phyloP scores from a whole-genome alignment of 2,329 filamentous ascomycete species.

The Alternaria sp. region DNA sequence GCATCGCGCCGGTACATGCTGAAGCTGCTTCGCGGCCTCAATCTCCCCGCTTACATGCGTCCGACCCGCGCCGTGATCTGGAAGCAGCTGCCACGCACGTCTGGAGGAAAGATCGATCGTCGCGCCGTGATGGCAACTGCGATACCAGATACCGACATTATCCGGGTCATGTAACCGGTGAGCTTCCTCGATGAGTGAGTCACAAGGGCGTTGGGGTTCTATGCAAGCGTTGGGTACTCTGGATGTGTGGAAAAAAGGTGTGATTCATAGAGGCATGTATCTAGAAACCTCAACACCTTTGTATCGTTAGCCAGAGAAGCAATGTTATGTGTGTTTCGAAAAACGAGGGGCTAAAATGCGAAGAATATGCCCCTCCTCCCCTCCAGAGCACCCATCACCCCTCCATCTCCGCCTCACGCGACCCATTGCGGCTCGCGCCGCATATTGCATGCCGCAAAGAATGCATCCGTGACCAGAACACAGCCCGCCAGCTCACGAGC shows the following conservation, averaged over 20 bases:
- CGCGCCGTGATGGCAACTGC: not conserved
- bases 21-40: not conserved
- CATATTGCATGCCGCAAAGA: slow-evolving; percentile 9
- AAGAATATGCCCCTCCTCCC: not conserved
- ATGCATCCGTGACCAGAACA: slow-evolving; percentile 10
- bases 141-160: not conserved
- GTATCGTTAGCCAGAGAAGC: slow-evolving; percentile 17
- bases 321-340: slow-evolving; percentile 14
- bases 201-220: not conserved
- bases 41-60: slow-evolving; percentile 1
- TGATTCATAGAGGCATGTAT: not conserved
- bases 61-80: not conserved
- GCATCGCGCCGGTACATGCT: not conserved
- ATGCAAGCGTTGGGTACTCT: not conserved
- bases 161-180: not conserved
- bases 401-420: slow-evolving; percentile 9
- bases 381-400: slow-evolving; percentile 3
- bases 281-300: not conserved
- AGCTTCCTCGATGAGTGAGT: not conserved
- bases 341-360: slow-evolving; percentile 5
- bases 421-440: slow-evolving; percentile 25
- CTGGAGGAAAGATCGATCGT: not conserved
- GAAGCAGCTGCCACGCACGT: not conserved
- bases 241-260: not conserved
- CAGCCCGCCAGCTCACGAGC: slow-evolving; percentile 33